Evolutionary conservation across 2,329 filamentous ascomycete genomes (phyloP), one percentile per base, ranked within the genome.

Genomic region (Aspergillus novofumigatus): DNA sequence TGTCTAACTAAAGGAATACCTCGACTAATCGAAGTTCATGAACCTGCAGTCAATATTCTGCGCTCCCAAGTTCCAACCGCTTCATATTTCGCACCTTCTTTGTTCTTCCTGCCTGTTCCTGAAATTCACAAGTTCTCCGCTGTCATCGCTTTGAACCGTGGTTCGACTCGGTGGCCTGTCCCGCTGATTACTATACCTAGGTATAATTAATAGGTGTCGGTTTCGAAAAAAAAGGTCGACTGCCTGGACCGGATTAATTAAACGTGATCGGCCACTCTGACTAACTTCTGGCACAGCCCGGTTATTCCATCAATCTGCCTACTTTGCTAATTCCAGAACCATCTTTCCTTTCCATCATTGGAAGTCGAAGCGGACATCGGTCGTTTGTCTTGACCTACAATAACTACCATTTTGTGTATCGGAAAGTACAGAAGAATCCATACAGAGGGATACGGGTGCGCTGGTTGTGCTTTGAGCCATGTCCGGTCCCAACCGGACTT

Each of bases 401-500:
- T 6, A 11, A n/a, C 10, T 11, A 10, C 7, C 23, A 25, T 28
- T 41, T 32, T 6, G 32, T 17, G 2, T 41, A 32, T 9, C 23
- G 44, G 23, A 47, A 47, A 47, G 21, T 23, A 11, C 44, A n/a
- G 21, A 47, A 6, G 44, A 14, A 25, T 14, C 9, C 21, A 47
- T 14, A 47, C 21, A 6, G 17, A 47, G 2, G 32, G 6, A 26
- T 23, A 47, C 21, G 5, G 23, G 44, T 14, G 23, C 14, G 21
- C 21, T 23, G 23, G 44, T 47, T 17, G 44, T 47, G n/a, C 21
- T 14, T 14, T 26, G 21, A 56, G 52, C 44, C 49, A 65, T 65
- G 64, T 59, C 63, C 57, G 59, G 61, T 50, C 54, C 55, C 11
- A 42, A 64, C 52, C 60, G 65, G 55, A 52, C 62, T 51, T 67